Percentiles rank a stretch among this genome's conserved stretches.
Evolutionary conservation across 768 basidiomycete genomes (phyloP).

Genomic region (Phaeotremella skinneri): DNA sequence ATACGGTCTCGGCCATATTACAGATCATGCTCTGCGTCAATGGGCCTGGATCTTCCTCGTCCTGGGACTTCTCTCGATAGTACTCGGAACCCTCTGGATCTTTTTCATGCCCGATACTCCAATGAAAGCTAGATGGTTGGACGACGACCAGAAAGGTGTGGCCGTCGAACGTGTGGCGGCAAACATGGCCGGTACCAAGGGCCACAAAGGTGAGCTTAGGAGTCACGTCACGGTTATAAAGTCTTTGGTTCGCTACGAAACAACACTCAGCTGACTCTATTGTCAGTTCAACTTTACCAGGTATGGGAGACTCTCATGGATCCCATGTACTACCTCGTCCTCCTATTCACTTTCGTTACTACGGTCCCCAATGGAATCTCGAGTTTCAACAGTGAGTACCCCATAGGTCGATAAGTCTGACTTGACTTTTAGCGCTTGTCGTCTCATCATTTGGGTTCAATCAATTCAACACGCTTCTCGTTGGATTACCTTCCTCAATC

Average conservation of each 20-base stretch:
- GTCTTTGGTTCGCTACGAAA: too few relatives aligned
- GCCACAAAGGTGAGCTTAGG: conserved; percentile 16
- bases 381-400: conserved; percentile 25
- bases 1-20: conserved; percentile 23
- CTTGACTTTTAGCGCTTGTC: conserved; percentile 6
- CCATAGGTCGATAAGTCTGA: too few relatives aligned
- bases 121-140: conserved; percentile 15
- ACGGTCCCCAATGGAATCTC: conserved; percentile 26
- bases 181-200: conserved; percentile 27
- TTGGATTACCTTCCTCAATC: conserved; percentile 17
- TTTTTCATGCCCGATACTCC: conserved; percentile 21
- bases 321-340: conserved; percentile 23
- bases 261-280: too few relatives aligned
- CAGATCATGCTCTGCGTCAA: conserved; percentile 9
- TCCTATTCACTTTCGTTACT: conserved; percentile 16
- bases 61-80: conserved; percentile 13
- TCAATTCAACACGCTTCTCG: conserved; percentile 18
- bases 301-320: conserved; percentile 19
- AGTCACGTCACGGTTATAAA: too few relatives aligned
- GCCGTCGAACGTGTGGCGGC: conserved; percentile 19
- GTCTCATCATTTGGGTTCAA: conserved; percentile 20
- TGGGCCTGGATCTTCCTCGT: conserved; percentile 30
- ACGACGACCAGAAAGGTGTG: conserved; percentile 14
- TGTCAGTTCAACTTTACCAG: conserved; percentile 21
- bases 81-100: conserved; percentile 11